These are phyloP conservation scores for Amoeboaphelidium protococcarum DNA, from an alignment of 371 early-diverging fungal species.

Conservation along the genomic window DNA sequence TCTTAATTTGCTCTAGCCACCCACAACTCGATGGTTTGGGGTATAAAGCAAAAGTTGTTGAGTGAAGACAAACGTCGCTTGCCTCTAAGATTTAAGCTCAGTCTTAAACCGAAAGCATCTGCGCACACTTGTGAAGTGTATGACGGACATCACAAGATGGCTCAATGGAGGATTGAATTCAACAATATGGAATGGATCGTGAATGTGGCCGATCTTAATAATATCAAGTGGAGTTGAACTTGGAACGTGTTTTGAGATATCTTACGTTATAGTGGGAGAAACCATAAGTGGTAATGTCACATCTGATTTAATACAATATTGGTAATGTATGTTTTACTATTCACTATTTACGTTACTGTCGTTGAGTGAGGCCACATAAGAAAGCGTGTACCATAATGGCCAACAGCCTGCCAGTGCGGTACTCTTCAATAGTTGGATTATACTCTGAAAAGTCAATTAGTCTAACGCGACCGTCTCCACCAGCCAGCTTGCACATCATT, in stretches of 20 bases:
- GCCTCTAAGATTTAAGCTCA: background rate
- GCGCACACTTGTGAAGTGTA: background rate
- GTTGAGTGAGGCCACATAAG: no score
- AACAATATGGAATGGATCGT: background rate
- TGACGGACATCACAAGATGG: background rate
- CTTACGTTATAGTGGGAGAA: no score
- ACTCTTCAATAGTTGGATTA: slow-evolving; percentile 2
- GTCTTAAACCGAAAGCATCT: background rate
- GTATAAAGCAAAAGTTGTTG: background rate
- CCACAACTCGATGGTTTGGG: background rate
- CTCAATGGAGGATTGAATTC: background rate
- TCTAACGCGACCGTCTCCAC: background rate
- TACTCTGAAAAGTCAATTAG: slow-evolving; percentile 2
- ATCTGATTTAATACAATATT: no score
- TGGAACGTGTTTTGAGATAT: no score
- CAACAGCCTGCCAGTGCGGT: slow-evolving; percentile 3
- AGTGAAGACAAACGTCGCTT: background rate
- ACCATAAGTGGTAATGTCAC: no score
- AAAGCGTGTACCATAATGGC: slow-evolving; percentile 3
- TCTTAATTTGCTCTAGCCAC: background rate
- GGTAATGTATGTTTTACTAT: no score
- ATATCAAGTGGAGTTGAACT: background rate
- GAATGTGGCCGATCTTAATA: background rate
- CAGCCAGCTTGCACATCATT: slow-evolving; percentile 1
- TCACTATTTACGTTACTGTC: no score